Evolutionary conservation across 179 eudicot genomes (phyloP).

Genomic region (Pouteria campechiana): DNA sequence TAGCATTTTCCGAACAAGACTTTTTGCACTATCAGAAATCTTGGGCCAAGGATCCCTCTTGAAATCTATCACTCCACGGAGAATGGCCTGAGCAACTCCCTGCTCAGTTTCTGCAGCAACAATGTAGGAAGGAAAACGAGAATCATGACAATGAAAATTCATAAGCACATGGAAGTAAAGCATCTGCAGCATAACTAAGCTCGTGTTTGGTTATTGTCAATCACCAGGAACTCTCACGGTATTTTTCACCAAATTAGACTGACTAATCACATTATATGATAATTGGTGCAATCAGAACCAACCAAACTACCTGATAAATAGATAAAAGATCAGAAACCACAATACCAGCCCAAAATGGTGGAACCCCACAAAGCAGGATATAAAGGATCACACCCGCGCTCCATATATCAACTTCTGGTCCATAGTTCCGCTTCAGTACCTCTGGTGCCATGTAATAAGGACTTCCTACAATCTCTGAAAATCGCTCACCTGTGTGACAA

Average conservation of each 20-base stretch:
- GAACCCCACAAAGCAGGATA: slow-evolving; percentile 45
- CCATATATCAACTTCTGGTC: too few species aligned
- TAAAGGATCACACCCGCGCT: slow-evolving; percentile 45
- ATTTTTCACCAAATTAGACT: too few species aligned
- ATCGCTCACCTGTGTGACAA: slow-evolving; percentile 24
- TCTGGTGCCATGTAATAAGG: slow-evolving; percentile 53
- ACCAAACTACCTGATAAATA: too few species aligned
- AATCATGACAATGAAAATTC: too few species aligned
- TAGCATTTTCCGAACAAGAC: slow-evolving; percentile 72
- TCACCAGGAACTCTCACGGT: too few species aligned
- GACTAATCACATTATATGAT: too few species aligned
- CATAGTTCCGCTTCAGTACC: too few species aligned
- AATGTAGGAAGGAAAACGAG: too few species aligned
- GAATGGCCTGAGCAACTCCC: slow-evolving; percentile 85
- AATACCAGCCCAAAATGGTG: slow-evolving; percentile 46
- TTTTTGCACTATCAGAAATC: slow-evolving; percentile 77
- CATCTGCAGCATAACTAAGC: too few species aligned
- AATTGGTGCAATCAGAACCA: too few species aligned
- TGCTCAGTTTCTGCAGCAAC: slow-evolving; percentile 78
- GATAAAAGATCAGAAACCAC: not conserved
- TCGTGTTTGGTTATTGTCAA: too few species aligned
- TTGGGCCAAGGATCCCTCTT: slow-evolving; percentile 99
- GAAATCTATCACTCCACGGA: slow-evolving; percentile 76
- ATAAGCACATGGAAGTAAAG: too few species aligned
- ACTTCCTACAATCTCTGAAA: slow-evolving; percentile 42